Evolutionary conservation across 768 basidiomycete genomes (phyloP).

Genomic region (Leccinum obscurum): DNA sequence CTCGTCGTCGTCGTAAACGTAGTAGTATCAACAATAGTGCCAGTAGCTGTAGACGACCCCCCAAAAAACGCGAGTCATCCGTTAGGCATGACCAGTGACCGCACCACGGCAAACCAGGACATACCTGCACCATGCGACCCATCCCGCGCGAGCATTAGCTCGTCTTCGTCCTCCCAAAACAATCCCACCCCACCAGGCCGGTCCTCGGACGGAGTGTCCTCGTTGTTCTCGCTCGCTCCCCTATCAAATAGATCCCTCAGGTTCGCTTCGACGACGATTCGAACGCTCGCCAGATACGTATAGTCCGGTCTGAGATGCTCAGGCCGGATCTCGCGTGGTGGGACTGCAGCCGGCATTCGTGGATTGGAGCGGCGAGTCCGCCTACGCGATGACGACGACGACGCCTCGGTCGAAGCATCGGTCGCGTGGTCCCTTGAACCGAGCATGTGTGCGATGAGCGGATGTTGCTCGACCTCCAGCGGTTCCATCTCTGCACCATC

Average conservation of each 20-base stretch:
- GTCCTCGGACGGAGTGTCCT: not conserved
- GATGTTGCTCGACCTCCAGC: constrained; percentile 2
- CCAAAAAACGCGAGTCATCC: not conserved
- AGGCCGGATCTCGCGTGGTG: constrained; percentile 22
- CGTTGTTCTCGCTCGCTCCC: not conserved
- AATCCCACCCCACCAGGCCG: constrained; percentile 11
- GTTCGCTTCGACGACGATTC: constrained; percentile 53
- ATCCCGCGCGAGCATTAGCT: constrained; percentile 4
- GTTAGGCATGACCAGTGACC: no score
- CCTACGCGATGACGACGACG: constrained; percentile 9
- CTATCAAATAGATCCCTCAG: constrained; percentile 39
- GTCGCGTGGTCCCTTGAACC: not conserved
- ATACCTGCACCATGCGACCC: constrained; percentile 7
- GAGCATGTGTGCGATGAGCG: constrained; percentile 16
- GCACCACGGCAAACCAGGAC: not conserved
- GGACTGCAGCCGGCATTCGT: constrained; percentile 15
- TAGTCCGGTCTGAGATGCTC: constrained; percentile 48
- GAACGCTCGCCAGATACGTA: constrained; percentile 49
- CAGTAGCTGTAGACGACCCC: not conserved
- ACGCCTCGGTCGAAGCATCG: not conserved
- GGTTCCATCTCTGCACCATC: constrained; percentile 10
- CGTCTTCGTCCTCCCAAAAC: constrained; percentile 33
- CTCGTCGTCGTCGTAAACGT: not conserved
- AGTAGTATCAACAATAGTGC: not conserved
- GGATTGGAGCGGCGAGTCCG: constrained; percentile 21